Conservation (phyloP, 768 basidiomycete species). For the Kwoniella heveanensis region DNA sequence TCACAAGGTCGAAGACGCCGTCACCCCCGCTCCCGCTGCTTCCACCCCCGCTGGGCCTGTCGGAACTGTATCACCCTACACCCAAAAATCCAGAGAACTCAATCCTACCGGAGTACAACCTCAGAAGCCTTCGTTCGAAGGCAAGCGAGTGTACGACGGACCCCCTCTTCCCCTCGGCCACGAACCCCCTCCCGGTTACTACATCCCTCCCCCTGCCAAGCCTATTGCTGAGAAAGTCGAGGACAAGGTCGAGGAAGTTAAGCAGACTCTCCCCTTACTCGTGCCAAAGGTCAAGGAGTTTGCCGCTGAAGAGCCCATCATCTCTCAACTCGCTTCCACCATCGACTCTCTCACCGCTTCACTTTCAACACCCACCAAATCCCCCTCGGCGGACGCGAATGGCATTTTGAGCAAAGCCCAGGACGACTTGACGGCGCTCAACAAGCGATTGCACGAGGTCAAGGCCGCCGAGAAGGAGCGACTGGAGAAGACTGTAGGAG, state of each 20-base stretch:
- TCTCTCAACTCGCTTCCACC: slow-evolving; percentile 84
- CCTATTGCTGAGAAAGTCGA: slow-evolving; percentile 18
- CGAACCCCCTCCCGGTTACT: slow-evolving; percentile 88
- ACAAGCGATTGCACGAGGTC: slow-evolving; percentile 71
- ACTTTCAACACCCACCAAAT: slow-evolving; percentile 61
- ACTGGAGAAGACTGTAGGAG: slow-evolving; percentile 70
- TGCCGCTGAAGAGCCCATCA: slow-evolving; percentile 78
- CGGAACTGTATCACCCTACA: slow-evolving; percentile 33
- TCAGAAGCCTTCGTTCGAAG: slow-evolving; percentile 38
- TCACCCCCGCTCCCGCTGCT: slow-evolving; percentile 20
- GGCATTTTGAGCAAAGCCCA: slow-evolving; percentile 76
- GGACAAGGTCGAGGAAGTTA: slow-evolving; percentile 44
- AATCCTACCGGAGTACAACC: slow-evolving; percentile 53
- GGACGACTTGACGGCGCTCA: slow-evolving; percentile 75
- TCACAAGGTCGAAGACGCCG: slow-evolving; percentile 25
- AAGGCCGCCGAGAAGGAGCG: slow-evolving; percentile 75
- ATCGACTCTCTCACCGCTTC: slow-evolving; percentile 89
- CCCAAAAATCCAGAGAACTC: slow-evolving; percentile 51
- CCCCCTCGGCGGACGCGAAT: slow-evolving; percentile 34
- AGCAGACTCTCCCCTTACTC: slow-evolving; percentile 69
- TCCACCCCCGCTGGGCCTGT: slow-evolving; percentile 7
- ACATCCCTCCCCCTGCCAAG: slow-evolving; percentile 56
- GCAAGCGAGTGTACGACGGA: slow-evolving; percentile 63
- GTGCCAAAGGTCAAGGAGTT: slow-evolving; percentile 77
- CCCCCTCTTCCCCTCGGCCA: slow-evolving; percentile 84